These are phyloP conservation scores for Cryphonectria parasitica DNA, from an alignment of 2,329 filamentous ascomycete genomes.

Conservation along the genomic window DNA sequence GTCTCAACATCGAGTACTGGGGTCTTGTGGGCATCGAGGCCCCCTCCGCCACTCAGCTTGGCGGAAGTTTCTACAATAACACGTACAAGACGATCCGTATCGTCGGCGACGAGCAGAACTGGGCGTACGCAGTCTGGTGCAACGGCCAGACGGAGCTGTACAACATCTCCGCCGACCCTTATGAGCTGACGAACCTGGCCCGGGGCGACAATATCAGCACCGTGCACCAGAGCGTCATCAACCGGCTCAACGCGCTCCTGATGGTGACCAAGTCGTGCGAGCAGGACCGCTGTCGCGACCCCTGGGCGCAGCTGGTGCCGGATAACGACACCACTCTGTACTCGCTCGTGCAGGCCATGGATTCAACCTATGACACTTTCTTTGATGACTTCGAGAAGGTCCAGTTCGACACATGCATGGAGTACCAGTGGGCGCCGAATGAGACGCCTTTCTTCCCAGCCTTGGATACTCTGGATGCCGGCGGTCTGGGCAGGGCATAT, in stretches of 20 bases:
- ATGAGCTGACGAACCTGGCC: conserved; percentile 35
- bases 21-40: conserved; percentile 34
- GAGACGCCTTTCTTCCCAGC: conserved; percentile 33
- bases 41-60: conserved; percentile 41
- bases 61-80: conserved; percentile 34
- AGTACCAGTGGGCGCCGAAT: conserved; percentile 30
- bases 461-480: conserved; percentile 23
- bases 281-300: conserved; percentile 54
- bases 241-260: conserved; percentile 61
- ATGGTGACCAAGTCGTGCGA: conserved; percentile 66
- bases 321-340: conserved; percentile 30
- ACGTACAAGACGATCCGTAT: conserved; percentile 38
- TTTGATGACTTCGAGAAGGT: conserved; percentile 31
- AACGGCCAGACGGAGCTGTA: conserved; percentile 39
- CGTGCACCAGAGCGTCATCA: conserved; percentile 44
- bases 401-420: conserved; percentile 31
- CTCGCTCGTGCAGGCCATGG: conserved; percentile 32
- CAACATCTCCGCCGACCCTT: conserved; percentile 36
- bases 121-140: conserved; percentile 38
- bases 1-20: conserved; percentile 38
- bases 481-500: conserved; percentile 30
- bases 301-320: conserved; percentile 62
- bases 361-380: conserved; percentile 30
- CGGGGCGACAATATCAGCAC: conserved; percentile 36
- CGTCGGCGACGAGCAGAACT: conserved; percentile 33